These are phyloP conservation scores for Penicillium dipodomyicola DNA, from an alignment of 495 filamentous ascomycete genomes.

Conservation along the genomic window DNA sequence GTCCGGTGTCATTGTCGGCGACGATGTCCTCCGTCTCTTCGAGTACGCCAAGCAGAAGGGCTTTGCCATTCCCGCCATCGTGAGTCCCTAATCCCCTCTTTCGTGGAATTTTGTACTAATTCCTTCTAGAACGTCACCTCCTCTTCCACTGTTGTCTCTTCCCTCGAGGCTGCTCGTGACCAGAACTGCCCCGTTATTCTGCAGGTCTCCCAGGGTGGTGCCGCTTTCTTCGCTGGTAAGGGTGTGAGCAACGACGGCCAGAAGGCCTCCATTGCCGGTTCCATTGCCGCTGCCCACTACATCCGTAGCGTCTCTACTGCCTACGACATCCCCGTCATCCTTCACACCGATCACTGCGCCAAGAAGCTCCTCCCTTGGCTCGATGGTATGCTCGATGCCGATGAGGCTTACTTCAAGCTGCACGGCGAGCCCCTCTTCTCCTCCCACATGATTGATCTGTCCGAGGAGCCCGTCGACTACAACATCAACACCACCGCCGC, in stretches of 20 bases:
- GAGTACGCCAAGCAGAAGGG: constrained; percentile 78
- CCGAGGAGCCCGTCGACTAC: constrained; percentile 79
- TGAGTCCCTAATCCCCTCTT: constrained; percentile 38
- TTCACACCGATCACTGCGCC: constrained; percentile 92
- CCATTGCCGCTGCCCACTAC: constrained; percentile 87
- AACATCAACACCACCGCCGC: constrained; percentile 90
- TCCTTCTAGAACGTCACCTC: constrained; percentile 73
- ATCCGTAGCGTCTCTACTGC: constrained; percentile 82
- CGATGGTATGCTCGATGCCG: constrained; percentile 89
- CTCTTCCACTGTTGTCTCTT: constrained; percentile 80
- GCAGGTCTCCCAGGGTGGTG: constrained; percentile 89
- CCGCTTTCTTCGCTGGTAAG: constrained; percentile 94
- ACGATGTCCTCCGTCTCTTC: constrained; percentile 78
- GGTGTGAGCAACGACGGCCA: constrained; percentile 82
- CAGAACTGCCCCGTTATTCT: constrained; percentile 83
- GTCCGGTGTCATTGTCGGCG: constrained; percentile 81
- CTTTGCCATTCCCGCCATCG: constrained; percentile 90
- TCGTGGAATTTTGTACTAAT: background rate
- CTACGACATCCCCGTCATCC: constrained; percentile 88
- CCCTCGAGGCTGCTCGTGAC: constrained; percentile 92
- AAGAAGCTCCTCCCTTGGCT: constrained; percentile 95
- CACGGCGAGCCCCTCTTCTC: constrained; percentile 92
- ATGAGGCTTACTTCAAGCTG: constrained; percentile 90
- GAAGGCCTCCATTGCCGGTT: constrained; percentile 81
- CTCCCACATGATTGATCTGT: constrained; percentile 96